A percentile compares a stretch with the other conserved stretches of the same genome.
phyloP scores from a whole-genome alignment of 2,329 filamentous ascomycete genomes.

The Stagonosporopsis vannaccii region DNA sequence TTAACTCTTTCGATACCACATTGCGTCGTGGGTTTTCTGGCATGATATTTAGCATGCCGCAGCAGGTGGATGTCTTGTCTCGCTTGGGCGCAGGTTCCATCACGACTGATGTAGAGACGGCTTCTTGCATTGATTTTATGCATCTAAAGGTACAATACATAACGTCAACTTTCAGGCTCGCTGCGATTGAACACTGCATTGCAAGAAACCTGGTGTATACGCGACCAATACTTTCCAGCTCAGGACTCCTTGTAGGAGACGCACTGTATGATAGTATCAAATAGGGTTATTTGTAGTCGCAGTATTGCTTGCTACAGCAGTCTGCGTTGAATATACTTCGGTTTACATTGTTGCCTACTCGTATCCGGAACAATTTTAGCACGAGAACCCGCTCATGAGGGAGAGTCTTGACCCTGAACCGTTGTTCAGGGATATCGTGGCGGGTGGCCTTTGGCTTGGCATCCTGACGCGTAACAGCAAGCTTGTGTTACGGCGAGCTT shows the following conservation, averaged over 20 bases:
- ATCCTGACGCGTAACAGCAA: constrained; percentile 27
- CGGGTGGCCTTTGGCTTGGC: constrained; percentile 13
- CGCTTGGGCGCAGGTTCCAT: constrained; percentile 45
- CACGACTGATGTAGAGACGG: constrained; percentile 45
- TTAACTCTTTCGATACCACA: constrained; percentile 51
- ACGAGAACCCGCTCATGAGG: not conserved
- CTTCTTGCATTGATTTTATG: constrained; percentile 19
- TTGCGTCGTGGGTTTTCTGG: constrained; percentile 43
- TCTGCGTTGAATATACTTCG: not conserved
- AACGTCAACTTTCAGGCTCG: not conserved
- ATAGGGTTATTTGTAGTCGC: not conserved
- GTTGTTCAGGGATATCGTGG: constrained; percentile 4
- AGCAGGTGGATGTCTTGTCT: constrained; percentile 36
- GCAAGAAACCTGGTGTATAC: not conserved
- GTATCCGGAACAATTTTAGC: not conserved
- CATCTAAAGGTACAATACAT: constrained; percentile 22
- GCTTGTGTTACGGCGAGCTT: constrained; percentile 25
- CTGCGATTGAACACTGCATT: not conserved
- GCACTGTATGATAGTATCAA: not conserved
- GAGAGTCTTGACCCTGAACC: not conserved
- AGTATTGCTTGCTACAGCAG: not conserved
- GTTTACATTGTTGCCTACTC: not conserved
- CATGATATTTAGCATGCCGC: constrained; percentile 42
- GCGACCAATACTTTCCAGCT: not conserved
- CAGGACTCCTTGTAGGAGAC: not conserved